Evolutionary conservation across 352 stramenopile species (phyloP).

Genomic region (Globisporangium cederbergense): DNA sequence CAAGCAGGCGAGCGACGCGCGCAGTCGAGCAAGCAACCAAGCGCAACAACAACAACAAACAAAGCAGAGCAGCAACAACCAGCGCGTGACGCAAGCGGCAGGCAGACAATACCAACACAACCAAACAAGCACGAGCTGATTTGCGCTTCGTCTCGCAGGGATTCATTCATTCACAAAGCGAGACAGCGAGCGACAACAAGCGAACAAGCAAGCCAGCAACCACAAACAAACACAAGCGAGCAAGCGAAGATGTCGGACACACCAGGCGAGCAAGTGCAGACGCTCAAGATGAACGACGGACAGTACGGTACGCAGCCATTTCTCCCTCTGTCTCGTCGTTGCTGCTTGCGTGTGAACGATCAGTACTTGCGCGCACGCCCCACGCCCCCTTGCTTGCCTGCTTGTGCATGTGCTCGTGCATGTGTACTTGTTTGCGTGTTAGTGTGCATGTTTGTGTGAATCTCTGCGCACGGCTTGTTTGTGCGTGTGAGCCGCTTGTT

Average conservation of each 20-base stretch:
- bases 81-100: background rate
- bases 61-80: background rate
- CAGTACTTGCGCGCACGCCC: slow-evolving; percentile 1
- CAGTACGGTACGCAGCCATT: slow-evolving; percentile 27
- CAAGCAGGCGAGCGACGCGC: background rate
- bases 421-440: background rate
- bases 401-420: background rate
- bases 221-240: background rate
- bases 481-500: background rate
- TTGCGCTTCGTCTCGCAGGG: background rate
- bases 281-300: slow-evolving; percentile 50
- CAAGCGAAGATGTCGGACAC: slow-evolving; percentile 13
- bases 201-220: background rate
- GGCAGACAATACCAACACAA: background rate
- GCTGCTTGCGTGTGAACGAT: background rate
- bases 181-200: background rate
- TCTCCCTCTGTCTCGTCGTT: background rate
- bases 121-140: background rate
- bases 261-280: slow-evolving; percentile 30
- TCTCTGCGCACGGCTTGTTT: background rate
- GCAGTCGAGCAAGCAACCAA: background rate
- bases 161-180: slow-evolving; percentile 1
- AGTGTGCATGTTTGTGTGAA: background rate
- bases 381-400: background rate
- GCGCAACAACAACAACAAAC: background rate